Conservation (phyloP, 2,329 filamentous ascomycete species). For the Fusarium decemcellulare region DNA sequence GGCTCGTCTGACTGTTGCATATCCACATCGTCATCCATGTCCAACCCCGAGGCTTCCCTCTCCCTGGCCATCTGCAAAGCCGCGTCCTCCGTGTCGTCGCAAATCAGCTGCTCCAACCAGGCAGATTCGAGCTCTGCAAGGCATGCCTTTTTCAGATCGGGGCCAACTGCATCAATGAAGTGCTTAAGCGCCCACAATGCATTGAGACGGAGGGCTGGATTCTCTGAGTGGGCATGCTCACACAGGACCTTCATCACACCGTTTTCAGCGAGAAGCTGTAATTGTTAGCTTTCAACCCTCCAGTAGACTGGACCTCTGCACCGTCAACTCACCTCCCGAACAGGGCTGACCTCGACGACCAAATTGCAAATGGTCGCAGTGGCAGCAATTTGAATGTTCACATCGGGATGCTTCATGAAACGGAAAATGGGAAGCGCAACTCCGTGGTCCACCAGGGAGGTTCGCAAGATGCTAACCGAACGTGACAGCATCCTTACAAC, state of each 20-base stretch:
- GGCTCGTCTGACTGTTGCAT: constrained; percentile 65
- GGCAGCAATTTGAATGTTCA: constrained; percentile 88
- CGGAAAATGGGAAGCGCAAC: constrained; percentile 83
- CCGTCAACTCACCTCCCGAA: constrained; percentile 79
- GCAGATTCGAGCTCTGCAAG: constrained; percentile 82
- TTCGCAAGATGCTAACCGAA: constrained; percentile 87
- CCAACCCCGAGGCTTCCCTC: constrained; percentile 51
- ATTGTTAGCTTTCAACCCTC: constrained; percentile 35
- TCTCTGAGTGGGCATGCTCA: constrained; percentile 85
- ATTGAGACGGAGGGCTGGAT: constrained; percentile 84
- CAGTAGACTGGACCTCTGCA: background rate
- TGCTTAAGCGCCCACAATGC: constrained; percentile 96
- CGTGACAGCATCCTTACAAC: constrained; percentile 85
- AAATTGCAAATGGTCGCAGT: constrained; percentile 89
- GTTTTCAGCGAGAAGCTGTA: constrained; percentile 77
- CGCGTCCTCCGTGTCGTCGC: constrained; percentile 71
- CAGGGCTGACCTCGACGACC: constrained; percentile 89
- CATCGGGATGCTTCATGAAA: constrained; percentile 80
- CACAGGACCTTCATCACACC: constrained; percentile 85
- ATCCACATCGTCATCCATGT: constrained; percentile 72
- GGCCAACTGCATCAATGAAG: constrained; percentile 80
- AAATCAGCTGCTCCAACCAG: constrained; percentile 87
- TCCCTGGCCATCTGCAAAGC: constrained; percentile 58
- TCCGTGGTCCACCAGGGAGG: constrained; percentile 87
- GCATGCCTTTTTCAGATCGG: constrained; percentile 81